phyloP scores from a whole-genome alignment of 139 green algal species.

The Tetratostichococcus sp. region DNA sequence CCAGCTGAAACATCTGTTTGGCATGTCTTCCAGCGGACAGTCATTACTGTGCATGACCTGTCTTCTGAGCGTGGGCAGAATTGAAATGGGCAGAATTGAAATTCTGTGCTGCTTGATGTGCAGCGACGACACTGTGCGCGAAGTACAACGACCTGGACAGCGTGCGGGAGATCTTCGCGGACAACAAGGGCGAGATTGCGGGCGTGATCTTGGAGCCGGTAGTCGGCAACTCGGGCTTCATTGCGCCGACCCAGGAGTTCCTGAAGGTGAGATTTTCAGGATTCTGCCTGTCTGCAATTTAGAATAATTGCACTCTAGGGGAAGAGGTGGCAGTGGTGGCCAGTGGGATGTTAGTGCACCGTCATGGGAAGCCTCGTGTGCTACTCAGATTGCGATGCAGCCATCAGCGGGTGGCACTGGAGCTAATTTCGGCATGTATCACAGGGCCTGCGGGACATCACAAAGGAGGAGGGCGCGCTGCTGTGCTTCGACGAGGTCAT shows the following conservation, averaged over 20 bases:
- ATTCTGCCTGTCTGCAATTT: too few species aligned
- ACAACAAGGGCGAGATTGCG: slow-evolving; percentile 94
- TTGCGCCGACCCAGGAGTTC: slow-evolving; percentile 88
- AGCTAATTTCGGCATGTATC: too few species aligned
- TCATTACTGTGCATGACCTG: too few species aligned
- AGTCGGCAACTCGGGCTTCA: slow-evolving; percentile 97
- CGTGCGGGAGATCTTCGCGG: slow-evolving; percentile 75
- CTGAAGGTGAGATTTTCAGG: slow-evolving; percentile 46
- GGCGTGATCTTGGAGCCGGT: slow-evolving; percentile 96
- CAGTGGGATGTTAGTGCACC: too few species aligned
- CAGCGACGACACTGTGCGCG: slow-evolving; percentile 61
- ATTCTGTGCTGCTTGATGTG: not conserved
- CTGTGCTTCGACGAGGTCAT: slow-evolving; percentile 99
- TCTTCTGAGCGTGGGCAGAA: not conserved
- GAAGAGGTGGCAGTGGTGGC: too few species aligned
- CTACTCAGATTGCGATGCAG: too few species aligned
- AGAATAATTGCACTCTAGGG: too few species aligned
- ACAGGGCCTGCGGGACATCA: slow-evolving; percentile 83
- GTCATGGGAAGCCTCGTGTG: too few species aligned
- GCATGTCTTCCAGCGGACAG: too few species aligned
- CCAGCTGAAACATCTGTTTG: too few species aligned
- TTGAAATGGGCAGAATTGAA: too few species aligned
- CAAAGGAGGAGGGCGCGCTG: slow-evolving; percentile 75
- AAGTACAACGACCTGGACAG: slow-evolving; percentile 77
- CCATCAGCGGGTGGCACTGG: too few species aligned